phyloP scores from a whole-genome alignment of 2,329 filamentous ascomycete species.

The Talaromyces rugulosus region DNA sequence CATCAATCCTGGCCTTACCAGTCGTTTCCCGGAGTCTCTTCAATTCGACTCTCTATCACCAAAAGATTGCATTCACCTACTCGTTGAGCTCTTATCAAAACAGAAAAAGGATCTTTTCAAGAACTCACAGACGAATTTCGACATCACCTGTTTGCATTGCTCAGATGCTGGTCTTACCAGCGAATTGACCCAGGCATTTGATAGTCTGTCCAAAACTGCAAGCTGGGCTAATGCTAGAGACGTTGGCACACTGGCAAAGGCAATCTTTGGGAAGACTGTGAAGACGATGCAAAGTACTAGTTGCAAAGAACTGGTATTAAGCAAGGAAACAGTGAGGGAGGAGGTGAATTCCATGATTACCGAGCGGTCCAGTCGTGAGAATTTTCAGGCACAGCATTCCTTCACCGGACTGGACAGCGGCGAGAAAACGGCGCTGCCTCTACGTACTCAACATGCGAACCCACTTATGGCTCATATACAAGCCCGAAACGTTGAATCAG shows the following conservation, averaged over 20 bases:
- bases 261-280: constrained; percentile 41
- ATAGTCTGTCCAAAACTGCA: constrained; percentile 36
- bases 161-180: constrained; percentile 16
- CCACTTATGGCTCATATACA: neutral
- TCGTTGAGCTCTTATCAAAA: constrained; percentile 31
- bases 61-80: constrained; percentile 41
- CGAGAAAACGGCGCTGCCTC: neutral
- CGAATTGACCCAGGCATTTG: constrained; percentile 31
- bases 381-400: neutral
- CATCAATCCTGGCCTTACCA: constrained; percentile 60
- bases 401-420: neutral
- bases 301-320: neutral
- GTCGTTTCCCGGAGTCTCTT: constrained; percentile 61
- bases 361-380: neutral
- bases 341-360: constrained; percentile 15
- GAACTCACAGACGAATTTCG: constrained; percentile 17
- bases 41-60: constrained; percentile 50
- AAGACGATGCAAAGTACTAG: constrained; percentile 13
- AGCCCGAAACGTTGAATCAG: neutral
- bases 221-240: constrained; percentile 64
- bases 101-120: constrained; percentile 22
- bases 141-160: constrained; percentile 21
- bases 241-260: constrained; percentile 51
- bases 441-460: neutral
- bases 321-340: constrained; percentile 11